Base-by-base conservation (phyloP, 306 rosid species). In the Fragaria nilgerrensis region DNA sequence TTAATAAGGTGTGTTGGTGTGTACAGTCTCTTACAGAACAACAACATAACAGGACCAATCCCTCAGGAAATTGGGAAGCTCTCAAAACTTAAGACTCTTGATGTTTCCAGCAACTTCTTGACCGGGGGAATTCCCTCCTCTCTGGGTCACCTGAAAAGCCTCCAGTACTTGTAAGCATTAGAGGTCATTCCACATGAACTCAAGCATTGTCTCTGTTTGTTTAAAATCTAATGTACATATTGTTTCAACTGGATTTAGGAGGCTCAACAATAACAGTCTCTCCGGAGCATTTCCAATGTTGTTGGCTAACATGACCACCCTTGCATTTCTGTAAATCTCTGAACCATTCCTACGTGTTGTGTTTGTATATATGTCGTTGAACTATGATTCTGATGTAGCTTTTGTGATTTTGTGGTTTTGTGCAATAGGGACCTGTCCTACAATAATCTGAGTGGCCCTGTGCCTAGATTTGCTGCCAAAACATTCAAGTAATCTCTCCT, bases 201-300 rank as follows among this genome's bases (percentile, higher is more conserved):
- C 5, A 61, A 62, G 8, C 43, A 23, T 36, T 1, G 5, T 62
- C 4, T 58, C 36, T 32, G 11, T 47, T 27, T 75, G 9, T 34
- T 72, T 55, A 48, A 6, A 82, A 80, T 72, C 76, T 85, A 58
- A 80, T 75, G 29, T 59, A 68, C 19, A 73, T n/a, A 73, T 47
- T 63, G 0, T 78, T 76, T 64, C 12, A 73, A 82, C 32, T 75
- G 82, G 67, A 78, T 79, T 81, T 82, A 95, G 99, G 98, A 89
- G 99, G 89, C 94, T 95, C 66, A 95, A 92, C 74, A 92, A 95
- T 65, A 95, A 95, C 86, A 92, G 91, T 83, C 89, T 95, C 77
- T 80, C 87, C 37, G 99, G 91, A 77, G 82, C 76, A 84, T 85
- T 86, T 78, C 97, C 98, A 5, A 85, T 81, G 65, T 88, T 94